Conservation (phyloP, 768 basidiomycete genomes). For the Phylloporus sp. region DNA sequence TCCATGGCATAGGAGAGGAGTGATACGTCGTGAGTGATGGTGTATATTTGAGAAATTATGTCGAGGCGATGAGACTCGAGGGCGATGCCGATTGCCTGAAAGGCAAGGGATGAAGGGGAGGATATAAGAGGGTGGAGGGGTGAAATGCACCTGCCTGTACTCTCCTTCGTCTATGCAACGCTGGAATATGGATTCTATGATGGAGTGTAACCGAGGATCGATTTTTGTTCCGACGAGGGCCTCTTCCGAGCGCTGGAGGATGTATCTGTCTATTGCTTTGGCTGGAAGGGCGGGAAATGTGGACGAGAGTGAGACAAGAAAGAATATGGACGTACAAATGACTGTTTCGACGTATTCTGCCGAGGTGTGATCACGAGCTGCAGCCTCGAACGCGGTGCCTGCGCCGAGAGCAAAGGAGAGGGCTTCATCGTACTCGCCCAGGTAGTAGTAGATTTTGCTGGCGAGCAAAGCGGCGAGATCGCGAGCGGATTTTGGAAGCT, state of each 20-base stretch:
- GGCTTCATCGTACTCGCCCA: conserved; percentile 93
- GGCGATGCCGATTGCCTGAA: conserved; percentile 89
- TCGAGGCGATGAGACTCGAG: conserved; percentile 88
- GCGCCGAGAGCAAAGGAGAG: conserved; percentile 93
- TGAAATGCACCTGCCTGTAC: conserved; percentile 69
- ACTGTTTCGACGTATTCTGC: conserved; percentile 94
- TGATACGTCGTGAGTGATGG: conserved; percentile 65
- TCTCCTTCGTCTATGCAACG: conserved; percentile 86
- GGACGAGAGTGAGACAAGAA: too few relatives aligned
- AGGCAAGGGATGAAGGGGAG: conserved; percentile 8
- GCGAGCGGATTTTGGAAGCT: conserved; percentile 67
- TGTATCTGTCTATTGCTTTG: conserved; percentile 94
- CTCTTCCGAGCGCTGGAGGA: conserved; percentile 60
- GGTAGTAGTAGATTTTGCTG: conserved; percentile 98
- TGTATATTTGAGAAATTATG: conserved; percentile 73
- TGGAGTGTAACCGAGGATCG: conserved; percentile 72
- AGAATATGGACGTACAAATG: conserved; percentile 83
- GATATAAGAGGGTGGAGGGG: background rate
- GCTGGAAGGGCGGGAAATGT: conserved; percentile 61
- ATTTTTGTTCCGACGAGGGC: conserved; percentile 50
- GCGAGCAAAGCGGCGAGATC: conserved; percentile 85
- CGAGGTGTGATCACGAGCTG: conserved; percentile 55
- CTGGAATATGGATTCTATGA: conserved; percentile 86
- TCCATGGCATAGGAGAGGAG: conserved; percentile 90
- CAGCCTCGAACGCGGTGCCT: conserved; percentile 77